Conservation (phyloP, 805 yeast species). For the Ogataea paraovalis region DNA sequence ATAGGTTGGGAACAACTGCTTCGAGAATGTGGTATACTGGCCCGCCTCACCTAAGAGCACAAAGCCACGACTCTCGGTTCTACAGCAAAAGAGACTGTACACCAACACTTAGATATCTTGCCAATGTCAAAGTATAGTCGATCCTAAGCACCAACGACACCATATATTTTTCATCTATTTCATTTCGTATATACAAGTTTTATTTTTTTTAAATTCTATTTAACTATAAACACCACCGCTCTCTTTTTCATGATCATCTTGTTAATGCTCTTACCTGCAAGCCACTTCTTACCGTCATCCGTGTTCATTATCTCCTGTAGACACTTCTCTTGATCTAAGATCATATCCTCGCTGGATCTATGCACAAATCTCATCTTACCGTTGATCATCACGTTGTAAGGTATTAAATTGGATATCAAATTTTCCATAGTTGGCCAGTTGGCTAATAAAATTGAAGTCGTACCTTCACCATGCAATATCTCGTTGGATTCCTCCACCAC, state of each 20-base stretch:
- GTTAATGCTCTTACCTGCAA: slow-evolving; percentile 40
- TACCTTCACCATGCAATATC: slow-evolving; percentile 26
- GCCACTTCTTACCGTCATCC: slow-evolving; percentile 38
- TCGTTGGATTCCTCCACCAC: slow-evolving; percentile 83
- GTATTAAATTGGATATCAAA: slow-evolving; percentile 33
- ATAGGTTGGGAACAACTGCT: no score
- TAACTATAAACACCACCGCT: slow-evolving; percentile 24
- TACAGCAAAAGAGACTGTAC: no score
- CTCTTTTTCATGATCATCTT: slow-evolving; percentile 50
- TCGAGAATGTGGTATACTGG: no score
- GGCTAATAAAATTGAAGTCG: slow-evolving; percentile 46
- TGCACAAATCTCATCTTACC: slow-evolving; percentile 60
- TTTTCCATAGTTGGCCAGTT: slow-evolving; percentile 61
- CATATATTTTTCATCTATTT: no score
- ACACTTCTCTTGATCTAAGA: slow-evolving; percentile 33
- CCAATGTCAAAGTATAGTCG: no score
- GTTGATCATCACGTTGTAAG: slow-evolving; percentile 63
- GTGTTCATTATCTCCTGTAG: slow-evolving; percentile 33
- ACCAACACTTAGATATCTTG: no score
- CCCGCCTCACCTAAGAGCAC: no score
- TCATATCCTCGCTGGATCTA: slow-evolving; percentile 32
- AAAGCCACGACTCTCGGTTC: no score
- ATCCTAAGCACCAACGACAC: no score
- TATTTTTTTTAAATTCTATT: slow-evolving; percentile 6
- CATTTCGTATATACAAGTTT: background rate